These are phyloP conservation scores for Starmerella gropengiesseri DNA, from an alignment of 805 yeast genomes.

Conservation along the genomic window DNA sequence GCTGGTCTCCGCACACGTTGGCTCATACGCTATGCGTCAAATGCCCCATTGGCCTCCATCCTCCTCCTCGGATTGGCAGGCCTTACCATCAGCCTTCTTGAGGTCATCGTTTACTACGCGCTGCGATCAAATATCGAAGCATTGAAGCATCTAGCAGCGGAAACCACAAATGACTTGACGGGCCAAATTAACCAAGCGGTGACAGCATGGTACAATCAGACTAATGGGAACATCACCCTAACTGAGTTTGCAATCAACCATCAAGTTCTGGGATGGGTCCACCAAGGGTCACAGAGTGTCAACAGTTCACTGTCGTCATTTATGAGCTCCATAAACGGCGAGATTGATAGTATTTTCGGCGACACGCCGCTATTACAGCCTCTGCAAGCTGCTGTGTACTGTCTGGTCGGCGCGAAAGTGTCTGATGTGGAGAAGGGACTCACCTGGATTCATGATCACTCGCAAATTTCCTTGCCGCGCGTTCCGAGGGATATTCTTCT, in stretches of 20 bases:
- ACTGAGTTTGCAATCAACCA: slow-evolving; percentile 49
- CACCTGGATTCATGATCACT: slow-evolving; percentile 62
- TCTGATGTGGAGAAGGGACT: slow-evolving; percentile 56
- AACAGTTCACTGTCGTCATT: slow-evolving; percentile 52
- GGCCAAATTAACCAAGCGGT: slow-evolving; percentile 12
- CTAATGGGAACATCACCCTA: slow-evolving; percentile 43
- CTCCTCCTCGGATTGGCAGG: slow-evolving; percentile 51
- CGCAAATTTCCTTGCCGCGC: slow-evolving; percentile 47
- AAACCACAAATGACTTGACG: slow-evolving; percentile 15
- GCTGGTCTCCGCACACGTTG: slow-evolving; percentile 29
- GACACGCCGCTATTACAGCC: slow-evolving; percentile 57
- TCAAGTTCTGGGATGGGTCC: slow-evolving; percentile 56
- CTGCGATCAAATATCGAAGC: slow-evolving; percentile 14
- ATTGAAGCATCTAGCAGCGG: slow-evolving; percentile 13
- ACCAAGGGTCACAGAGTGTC: slow-evolving; percentile 44
- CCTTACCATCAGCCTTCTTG: slow-evolving; percentile 42
- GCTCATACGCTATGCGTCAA: slow-evolving; percentile 42
- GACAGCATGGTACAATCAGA: slow-evolving; percentile 41
- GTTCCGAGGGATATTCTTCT: neutral
- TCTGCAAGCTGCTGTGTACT: slow-evolving; percentile 56
- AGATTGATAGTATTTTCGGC: slow-evolving; percentile 51
- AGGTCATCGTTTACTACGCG: slow-evolving; percentile 34
- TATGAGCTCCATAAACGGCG: slow-evolving; percentile 46
- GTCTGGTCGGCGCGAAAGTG: slow-evolving; percentile 69
- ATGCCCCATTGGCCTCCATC: slow-evolving; percentile 41